These are phyloP conservation scores for Antitrichia curtipendula DNA, from an alignment of 225 moss, liverwort and hornwort species.

Conservation along the genomic window DNA sequence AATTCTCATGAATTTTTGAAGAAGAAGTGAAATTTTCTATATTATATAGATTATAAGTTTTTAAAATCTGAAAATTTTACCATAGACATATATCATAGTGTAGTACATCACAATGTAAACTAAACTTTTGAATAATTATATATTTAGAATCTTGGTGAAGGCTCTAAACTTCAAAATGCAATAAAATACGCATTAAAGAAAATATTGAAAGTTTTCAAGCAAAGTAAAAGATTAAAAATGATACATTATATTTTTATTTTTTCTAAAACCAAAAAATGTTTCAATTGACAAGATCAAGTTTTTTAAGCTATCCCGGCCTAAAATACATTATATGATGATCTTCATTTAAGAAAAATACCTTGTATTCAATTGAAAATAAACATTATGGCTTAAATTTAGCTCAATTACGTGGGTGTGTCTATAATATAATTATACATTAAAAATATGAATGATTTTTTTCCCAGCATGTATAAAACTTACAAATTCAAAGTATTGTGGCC, in stretches of 20 bases:
- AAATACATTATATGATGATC: not conserved
- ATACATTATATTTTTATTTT: not conserved
- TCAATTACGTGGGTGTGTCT: not conserved
- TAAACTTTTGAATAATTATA: not conserved
- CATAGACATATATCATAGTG: not conserved
- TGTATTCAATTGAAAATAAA: not conserved
- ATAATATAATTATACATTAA: not conserved
- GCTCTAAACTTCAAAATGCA: not conserved
- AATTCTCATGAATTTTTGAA: too few species aligned
- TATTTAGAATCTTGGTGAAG: not conserved
- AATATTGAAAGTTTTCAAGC: not conserved
- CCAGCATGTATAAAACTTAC: rapidly evolving
- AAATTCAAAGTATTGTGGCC: not conserved
- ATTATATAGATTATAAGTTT: too few species aligned
- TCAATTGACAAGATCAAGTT: not conserved
- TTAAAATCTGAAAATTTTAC: too few species aligned
- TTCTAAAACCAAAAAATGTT: not conserved
- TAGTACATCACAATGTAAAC: not conserved
- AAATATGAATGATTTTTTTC: not conserved
- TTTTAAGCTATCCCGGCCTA: not conserved
- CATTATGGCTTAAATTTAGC: not conserved
- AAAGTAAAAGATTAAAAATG: not conserved
- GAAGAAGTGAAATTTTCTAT: too few species aligned
- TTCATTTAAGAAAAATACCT: rapidly evolving
- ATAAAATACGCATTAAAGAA: not conserved